Evolutionary conservation across 257 asterid species (phyloP).

Genomic region (Nicotiana noctiflora): DNA sequence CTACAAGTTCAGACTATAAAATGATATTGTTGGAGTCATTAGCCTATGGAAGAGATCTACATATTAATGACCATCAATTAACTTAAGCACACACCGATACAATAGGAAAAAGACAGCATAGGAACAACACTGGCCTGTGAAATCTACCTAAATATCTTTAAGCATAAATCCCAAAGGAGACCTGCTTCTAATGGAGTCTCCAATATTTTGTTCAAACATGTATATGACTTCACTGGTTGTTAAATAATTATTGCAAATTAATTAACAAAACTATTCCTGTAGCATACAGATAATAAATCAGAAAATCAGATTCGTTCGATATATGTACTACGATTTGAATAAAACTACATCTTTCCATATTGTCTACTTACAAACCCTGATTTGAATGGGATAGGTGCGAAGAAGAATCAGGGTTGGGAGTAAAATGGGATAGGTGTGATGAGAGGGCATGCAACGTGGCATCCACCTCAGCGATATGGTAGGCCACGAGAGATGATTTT

Average conservation of each 20-base stretch:
- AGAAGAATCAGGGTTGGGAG: no score
- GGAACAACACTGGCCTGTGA: background rate
- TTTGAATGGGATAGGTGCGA: no score
- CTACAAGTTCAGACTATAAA: background rate
- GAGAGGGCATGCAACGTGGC: no score
- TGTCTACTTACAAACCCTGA: no score
- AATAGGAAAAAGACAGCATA: background rate
- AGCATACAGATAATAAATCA: background rate
- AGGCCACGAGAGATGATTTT: no score
- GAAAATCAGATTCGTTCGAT: no score
- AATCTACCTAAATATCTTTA: background rate
- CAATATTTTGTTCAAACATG: background rate
- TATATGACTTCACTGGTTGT: background rate
- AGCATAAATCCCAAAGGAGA: background rate
- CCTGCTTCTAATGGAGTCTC: background rate
- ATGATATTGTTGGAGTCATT: background rate
- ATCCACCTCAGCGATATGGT: no score
- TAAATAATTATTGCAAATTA: background rate
- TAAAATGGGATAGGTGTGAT: no score
- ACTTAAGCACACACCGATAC: background rate
- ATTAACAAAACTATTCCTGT: background rate
- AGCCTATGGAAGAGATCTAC: background rate
- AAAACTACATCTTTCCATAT: no score
- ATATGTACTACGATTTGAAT: no score
- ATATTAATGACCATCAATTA: background rate